Evolutionary conservation across 2,329 filamentous ascomycete species (phyloP).

Genomic region (Pleoardoris graminearum): DNA sequence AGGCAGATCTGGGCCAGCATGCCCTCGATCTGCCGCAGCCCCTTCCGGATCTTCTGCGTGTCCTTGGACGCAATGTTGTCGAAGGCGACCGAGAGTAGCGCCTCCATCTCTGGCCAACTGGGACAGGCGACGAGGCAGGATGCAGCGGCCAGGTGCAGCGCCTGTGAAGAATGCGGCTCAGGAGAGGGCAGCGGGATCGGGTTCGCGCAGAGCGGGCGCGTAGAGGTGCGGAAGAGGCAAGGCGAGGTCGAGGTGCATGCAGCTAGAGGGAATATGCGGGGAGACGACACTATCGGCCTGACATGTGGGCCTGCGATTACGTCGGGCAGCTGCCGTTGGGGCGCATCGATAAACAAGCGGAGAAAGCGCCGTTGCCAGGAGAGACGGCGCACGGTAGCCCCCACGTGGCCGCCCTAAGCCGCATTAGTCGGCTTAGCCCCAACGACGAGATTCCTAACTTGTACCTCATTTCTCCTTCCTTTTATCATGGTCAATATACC

Average conservation of each 20-base stretch:
- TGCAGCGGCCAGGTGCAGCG: conserved; percentile 1
- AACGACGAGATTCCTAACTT: too few relatives aligned
- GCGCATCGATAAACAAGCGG: conserved; percentile 21
- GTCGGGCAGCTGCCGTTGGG: conserved; percentile 2
- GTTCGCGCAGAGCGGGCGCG: neutral
- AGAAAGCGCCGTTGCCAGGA: conserved; percentile 23
- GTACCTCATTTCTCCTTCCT: neutral
- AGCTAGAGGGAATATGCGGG: conserved; percentile 36
- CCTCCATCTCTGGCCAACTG: conserved; percentile 68
- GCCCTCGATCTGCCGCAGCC: conserved; percentile 89
- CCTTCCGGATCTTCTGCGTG: conserved; percentile 86
- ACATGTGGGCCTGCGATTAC: conserved; percentile 28
- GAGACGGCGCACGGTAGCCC: neutral
- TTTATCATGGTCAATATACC: too few relatives aligned
- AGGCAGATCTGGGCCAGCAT: conserved; percentile 94
- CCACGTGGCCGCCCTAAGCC: conserved; percentile 1
- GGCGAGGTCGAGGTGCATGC: conserved; percentile 27
- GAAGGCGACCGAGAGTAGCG: conserved; percentile 87
- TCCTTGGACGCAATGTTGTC: conserved; percentile 96
- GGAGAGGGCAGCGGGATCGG: conserved; percentile 10
- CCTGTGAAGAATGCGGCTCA: neutral
- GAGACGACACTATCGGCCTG: conserved; percentile 26
- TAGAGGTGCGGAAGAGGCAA: conserved; percentile 20
- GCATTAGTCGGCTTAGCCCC: conserved; percentile 3
- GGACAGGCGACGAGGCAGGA: conserved; percentile 4